A percentile compares a stretch with the other conserved stretches of the same genome.
Evolutionary conservation across 352 stramenopile genomes (phyloP).

Genomic region (Thraustochytrium sp.): DNA sequence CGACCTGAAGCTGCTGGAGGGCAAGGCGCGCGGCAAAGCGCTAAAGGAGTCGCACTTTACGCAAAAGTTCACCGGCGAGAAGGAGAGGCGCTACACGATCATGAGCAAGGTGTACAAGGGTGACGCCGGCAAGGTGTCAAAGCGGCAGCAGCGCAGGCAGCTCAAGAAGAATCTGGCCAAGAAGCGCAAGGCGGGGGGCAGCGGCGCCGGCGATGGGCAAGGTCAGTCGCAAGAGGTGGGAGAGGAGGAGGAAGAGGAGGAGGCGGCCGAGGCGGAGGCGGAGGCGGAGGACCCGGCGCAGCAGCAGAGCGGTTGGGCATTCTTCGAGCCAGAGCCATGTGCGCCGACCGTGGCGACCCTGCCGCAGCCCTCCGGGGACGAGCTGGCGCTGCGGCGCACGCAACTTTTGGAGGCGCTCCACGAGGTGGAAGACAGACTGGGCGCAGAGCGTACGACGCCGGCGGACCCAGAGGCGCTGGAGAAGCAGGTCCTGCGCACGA

Average conservation of each 20-base stretch:
- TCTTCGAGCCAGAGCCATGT: not conserved
- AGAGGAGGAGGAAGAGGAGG: not conserved
- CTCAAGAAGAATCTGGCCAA: not conserved
- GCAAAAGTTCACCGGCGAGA: not conserved
- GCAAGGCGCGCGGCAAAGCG: not conserved
- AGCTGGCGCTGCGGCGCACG: not conserved
- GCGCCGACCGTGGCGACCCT: not conserved
- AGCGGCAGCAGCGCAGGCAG: not conserved
- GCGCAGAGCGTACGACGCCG: not conserved
- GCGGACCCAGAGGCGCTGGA: not conserved
- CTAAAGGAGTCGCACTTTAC: not conserved
- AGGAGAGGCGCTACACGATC: slow-evolving; percentile 1
- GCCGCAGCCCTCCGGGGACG: not conserved
- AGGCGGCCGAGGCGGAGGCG: not conserved
- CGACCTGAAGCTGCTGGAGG: not conserved
- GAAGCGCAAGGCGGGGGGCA: not conserved
- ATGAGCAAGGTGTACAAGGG: slow-evolving; percentile 4
- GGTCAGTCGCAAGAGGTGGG: not conserved
- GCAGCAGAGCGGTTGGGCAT: no score
- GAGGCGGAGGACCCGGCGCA: not conserved
- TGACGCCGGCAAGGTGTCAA: not conserved
- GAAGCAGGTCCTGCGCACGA: not conserved
- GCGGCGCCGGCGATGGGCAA: not conserved
- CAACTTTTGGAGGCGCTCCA: slow-evolving; percentile 24
- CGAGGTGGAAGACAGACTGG: slow-evolving; percentile 10